Evolutionary conservation across 2,329 filamentous ascomycete species (phyloP), one percentile per base, ranked within the genome.

Genomic region (Lojkania enalia): DNA sequence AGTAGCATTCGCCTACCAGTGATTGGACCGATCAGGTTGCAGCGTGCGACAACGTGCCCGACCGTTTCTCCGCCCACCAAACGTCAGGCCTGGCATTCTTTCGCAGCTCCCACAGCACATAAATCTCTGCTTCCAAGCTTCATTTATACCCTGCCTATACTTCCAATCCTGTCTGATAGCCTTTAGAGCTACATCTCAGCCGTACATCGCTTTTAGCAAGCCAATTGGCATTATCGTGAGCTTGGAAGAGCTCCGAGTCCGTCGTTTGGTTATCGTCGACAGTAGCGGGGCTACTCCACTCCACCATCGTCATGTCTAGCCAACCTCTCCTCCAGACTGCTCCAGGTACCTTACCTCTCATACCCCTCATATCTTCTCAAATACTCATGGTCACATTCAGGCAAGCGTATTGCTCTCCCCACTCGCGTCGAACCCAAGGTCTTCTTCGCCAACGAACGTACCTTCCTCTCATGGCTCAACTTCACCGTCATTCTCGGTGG

Each of bases 381-480:
- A 23, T 25, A 42, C 21, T 32, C 31, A 36, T 11, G 33, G 16
- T 15, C 23, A 12, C 19, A 19, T 39, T 21, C 62, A 96, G 92
- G 92, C 81, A 99, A 99, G 78, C 90, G 92, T 69, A 97, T 99
- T 70, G 92, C 94, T 64, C 89, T 99, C 55, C 94, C 94, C 46
- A 96, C 92, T 49, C 90, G 94, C 59, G 92, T 99, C 73, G 94
- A 99, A 74, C 94, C 94, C 63, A 99, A 99, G 76, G 94, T 99
- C 78, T 99, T 97, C 84, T 99, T 99, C 80, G 94, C 94, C 75
- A 99, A 99, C 80, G 94, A 99, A 77, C 90, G 94, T 54, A 99
- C 94, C 53, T 99, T 99, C 72, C 85, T 99, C 66, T 96, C 90
- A 74, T 99, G 94, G 94, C 88, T 99, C 67, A 99, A 99, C 82